These are phyloP conservation scores for Nemania serpens DNA, from an alignment of 2,329 filamentous ascomycete genomes.

Conservation along the genomic window DNA sequence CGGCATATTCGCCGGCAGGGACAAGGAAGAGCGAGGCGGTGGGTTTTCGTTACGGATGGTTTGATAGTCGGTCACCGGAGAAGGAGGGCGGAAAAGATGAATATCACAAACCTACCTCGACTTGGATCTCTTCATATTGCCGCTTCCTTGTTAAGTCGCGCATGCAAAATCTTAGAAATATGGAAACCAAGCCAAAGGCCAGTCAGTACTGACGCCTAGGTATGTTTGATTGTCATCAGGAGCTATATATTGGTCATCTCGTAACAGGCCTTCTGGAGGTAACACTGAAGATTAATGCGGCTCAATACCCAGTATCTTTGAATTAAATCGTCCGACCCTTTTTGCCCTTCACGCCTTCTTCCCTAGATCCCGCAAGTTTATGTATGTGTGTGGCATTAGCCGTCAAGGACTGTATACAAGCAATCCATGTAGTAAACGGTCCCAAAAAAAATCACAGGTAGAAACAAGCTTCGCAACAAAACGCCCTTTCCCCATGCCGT, in stretches of 20 bases:
- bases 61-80: constrained; percentile 30
- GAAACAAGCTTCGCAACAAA: constrained; percentile 17
- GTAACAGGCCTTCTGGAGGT: constrained; percentile 10
- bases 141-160: not conserved
- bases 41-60: constrained; percentile 70
- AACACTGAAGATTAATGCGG: not conserved
- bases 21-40: constrained; percentile 67
- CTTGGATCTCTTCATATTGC: not conserved
- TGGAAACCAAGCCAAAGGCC: not conserved
- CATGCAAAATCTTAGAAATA: not conserved
- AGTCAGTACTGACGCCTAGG: constrained; percentile 4
- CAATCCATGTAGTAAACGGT: constrained; percentile 8
- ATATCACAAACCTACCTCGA: not conserved
- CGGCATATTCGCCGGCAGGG: constrained; percentile 70
- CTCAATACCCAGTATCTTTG: not conserved
- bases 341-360: not conserved
- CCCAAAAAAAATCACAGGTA: constrained; percentile 16
- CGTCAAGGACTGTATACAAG: constrained; percentile 22
- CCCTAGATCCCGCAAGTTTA: constrained; percentile 6
- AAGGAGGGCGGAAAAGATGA: not conserved
- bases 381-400: constrained; percentile 8
- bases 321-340: not conserved
- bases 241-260: constrained; percentile 30
- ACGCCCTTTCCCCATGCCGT: constrained; percentile 24
- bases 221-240: constrained; percentile 29